A percentile compares a stretch with the other conserved stretches of the same genome.
Evolutionary conservation across 1,284 basidiomycete genomes (phyloP).

Genomic region (Testicularia cyperi): DNA sequence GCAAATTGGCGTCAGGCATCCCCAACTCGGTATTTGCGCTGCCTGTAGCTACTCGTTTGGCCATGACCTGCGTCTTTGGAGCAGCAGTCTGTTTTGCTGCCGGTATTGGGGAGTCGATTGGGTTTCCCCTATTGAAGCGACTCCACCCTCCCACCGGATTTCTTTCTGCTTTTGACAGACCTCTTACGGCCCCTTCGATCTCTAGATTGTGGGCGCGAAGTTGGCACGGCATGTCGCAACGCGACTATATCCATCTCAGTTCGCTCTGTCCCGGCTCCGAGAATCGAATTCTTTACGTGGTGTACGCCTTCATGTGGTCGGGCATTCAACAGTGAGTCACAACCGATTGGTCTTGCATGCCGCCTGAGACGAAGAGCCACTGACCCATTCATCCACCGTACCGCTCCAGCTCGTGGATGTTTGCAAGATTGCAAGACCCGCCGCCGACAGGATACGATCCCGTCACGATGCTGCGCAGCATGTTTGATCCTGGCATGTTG

Average conservation of each 20-base stretch:
- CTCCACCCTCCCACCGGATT: conserved; percentile 5
- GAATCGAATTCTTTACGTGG: background rate
- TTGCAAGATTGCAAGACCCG: conserved; percentile 8
- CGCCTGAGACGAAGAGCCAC: no score
- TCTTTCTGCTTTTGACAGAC: conserved; percentile 16
- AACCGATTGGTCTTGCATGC: background rate
- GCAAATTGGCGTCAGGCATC: background rate
- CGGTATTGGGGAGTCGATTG: conserved; percentile 5
- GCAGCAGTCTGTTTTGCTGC: conserved; percentile 10
- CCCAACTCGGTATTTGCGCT: conserved; percentile 9
- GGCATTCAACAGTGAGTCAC: conserved; percentile 28
- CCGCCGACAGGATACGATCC: background rate
- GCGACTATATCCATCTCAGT: conserved; percentile 22
- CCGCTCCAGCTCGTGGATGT: conserved; percentile 25
- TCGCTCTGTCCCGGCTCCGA: conserved; percentile 8
- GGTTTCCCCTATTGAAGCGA: conserved; percentile 10
- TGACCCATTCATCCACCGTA: background rate
- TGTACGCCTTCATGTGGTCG: conserved; percentile 34
- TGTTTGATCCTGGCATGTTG: conserved; percentile 26
- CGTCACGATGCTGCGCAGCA: conserved; percentile 1
- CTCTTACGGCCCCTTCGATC: conserved; percentile 12
- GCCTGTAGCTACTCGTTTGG: conserved; percentile 7
- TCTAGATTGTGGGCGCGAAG: conserved; percentile 25
- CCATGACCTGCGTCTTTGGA: conserved; percentile 2
- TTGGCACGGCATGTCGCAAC: conserved; percentile 28